Conservation (phyloP, 306 rosid genomes). For the Cicer pinnatifidum region DNA sequence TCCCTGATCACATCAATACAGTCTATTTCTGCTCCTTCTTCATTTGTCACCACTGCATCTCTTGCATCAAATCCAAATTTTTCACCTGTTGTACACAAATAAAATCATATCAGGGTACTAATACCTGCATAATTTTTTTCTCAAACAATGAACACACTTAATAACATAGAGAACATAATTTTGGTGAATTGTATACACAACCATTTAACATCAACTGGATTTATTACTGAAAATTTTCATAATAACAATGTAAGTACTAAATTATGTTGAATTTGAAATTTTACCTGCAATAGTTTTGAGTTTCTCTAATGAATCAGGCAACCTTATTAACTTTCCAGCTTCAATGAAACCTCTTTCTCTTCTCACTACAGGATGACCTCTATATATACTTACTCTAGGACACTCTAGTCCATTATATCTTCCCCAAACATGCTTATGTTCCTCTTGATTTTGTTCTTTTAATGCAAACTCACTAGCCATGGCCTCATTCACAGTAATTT, state of each 20-base stretch:
- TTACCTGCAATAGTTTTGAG: constrained; percentile 82
- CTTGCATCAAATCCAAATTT: constrained; percentile 66
- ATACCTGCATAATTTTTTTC: constrained; percentile 8
- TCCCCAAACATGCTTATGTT: constrained; percentile 44
- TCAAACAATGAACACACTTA: neutral
- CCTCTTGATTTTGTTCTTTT: constrained; percentile 42
- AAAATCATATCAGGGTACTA: neutral
- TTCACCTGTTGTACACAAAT: constrained; percentile 58
- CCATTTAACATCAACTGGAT: neutral
- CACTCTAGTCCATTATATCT: constrained; percentile 42
- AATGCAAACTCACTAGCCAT: constrained; percentile 41
- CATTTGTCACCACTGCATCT: constrained; percentile 62
- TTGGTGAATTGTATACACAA: neutral
- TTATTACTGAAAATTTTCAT: neutral
- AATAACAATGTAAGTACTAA: constrained; percentile 5
- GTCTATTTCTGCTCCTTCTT: constrained; percentile 80
- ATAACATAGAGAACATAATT: neutral
- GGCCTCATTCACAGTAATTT: constrained; percentile 55
- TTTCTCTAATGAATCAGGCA: constrained; percentile 76
- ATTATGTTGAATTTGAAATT: constrained; percentile 2
- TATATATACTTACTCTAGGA: constrained; percentile 75
- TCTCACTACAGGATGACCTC: constrained; percentile 72
- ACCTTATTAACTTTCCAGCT: constrained; percentile 75
- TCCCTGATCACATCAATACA: constrained; percentile 81
- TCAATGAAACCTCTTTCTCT: constrained; percentile 55